Conservation (phyloP, 2,329 filamentous ascomycete species). For the Cordyceps javanica region DNA sequence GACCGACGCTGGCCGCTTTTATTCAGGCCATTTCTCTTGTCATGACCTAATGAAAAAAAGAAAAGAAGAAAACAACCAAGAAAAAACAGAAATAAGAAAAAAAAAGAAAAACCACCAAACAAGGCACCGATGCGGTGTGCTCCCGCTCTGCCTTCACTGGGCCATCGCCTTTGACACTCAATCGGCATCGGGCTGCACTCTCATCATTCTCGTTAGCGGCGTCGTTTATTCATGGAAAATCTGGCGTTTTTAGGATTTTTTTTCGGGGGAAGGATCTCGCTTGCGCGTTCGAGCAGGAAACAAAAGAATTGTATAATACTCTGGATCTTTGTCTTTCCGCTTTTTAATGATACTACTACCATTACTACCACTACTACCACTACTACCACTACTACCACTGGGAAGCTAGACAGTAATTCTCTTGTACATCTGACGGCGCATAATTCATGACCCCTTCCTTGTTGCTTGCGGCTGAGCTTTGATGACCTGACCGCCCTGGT, state of each 20-base stretch:
- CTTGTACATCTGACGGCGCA: no score
- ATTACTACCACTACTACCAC: neutral
- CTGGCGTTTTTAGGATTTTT: conserved; percentile 4
- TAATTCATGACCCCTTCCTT: no score
- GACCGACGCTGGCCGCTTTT: neutral
- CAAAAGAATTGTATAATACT: conserved; percentile 6
- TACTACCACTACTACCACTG: no score
- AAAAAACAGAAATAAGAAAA: no score
- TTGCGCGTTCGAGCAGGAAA: neutral
- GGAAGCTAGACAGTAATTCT: no score
- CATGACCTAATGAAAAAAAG: conserved; percentile 27
- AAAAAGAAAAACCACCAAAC: conserved; percentile 12
- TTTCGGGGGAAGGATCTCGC: no score
- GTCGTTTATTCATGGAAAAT: conserved; percentile 5
- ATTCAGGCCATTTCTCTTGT: conserved; percentile 14
- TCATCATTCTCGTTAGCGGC: neutral
- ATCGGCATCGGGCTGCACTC: neutral
- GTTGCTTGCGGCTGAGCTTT: neutral
- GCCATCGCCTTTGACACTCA: conserved; percentile 1
- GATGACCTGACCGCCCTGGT: neutral
- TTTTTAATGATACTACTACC: neutral
- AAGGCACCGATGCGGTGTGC: neutral
- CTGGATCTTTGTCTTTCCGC: neutral
- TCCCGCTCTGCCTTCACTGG: neutral
- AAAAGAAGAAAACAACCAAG: no score